phyloP scores from a whole-genome alignment of 257 asterid species.

The Solanum dulcamara region DNA sequence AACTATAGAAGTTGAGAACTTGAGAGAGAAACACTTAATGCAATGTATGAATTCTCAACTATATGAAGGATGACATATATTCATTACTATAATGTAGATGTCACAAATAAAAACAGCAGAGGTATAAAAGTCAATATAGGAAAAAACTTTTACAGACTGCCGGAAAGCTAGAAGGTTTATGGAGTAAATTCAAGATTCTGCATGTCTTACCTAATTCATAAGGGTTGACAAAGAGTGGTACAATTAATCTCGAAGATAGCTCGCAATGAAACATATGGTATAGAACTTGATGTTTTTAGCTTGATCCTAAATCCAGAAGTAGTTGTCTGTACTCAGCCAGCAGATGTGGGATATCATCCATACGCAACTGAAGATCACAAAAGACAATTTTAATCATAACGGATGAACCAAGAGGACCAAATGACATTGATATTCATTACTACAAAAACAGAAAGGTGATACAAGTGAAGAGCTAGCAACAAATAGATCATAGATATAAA shows the following conservation, averaged over 20 bases:
- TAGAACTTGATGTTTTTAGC: background rate
- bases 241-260: background rate
- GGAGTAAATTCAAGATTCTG: background rate
- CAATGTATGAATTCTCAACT: background rate
- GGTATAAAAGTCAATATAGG: background rate
- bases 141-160: background rate
- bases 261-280: background rate
- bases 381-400: background rate
- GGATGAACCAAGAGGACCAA: background rate
- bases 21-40: background rate
- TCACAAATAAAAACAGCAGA: background rate
- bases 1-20: background rate
- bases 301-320: constrained; percentile 17
- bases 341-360: constrained; percentile 55
- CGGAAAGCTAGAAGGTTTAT: background rate
- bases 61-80: background rate
- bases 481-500: background rate
- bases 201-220: background rate
- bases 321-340: constrained; percentile 72
- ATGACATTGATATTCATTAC: background rate
- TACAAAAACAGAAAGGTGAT: background rate
- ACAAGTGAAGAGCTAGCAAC: background rate
- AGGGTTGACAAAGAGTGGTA: background rate
- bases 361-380: constrained; percentile 45
- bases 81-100: background rate